Conservation (phyloP, 2,329 filamentous ascomycete genomes). For the Pseudogymnoascus sp. region DNA sequence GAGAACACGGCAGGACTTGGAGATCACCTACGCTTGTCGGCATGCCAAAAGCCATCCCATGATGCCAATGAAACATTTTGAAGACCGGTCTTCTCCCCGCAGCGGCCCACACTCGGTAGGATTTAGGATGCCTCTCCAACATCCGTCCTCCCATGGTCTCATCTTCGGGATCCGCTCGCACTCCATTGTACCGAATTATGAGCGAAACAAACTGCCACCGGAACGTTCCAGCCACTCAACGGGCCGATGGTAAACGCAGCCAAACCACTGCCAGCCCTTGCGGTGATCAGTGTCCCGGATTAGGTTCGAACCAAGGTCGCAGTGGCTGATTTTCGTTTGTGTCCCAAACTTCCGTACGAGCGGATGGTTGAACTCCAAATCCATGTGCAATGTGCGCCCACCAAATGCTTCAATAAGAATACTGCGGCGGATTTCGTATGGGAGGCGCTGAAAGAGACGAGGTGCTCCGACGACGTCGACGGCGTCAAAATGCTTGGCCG, state of each 20-base stretch:
- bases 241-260: background rate
- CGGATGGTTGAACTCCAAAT: background rate
- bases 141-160: background rate
- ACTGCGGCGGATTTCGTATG: background rate
- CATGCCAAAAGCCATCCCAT: background rate
- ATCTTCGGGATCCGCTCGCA: background rate
- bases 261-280: background rate
- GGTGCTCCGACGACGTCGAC: background rate
- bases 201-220: background rate
- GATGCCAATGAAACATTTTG: background rate
- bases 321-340: background rate
- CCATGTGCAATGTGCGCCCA: background rate
- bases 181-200: background rate
- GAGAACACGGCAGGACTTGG: background rate
- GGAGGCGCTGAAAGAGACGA: background rate
- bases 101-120: background rate
- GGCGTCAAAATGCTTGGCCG: background rate
- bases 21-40: background rate
- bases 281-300: background rate
- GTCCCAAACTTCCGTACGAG: background rate
- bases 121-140: background rate
- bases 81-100: background rate
- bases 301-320: background rate
- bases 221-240: background rate
- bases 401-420: slow-evolving; percentile 1